Conservation (phyloP, 2,329 filamentous ascomycete genomes). For the Nemania abortiva region DNA sequence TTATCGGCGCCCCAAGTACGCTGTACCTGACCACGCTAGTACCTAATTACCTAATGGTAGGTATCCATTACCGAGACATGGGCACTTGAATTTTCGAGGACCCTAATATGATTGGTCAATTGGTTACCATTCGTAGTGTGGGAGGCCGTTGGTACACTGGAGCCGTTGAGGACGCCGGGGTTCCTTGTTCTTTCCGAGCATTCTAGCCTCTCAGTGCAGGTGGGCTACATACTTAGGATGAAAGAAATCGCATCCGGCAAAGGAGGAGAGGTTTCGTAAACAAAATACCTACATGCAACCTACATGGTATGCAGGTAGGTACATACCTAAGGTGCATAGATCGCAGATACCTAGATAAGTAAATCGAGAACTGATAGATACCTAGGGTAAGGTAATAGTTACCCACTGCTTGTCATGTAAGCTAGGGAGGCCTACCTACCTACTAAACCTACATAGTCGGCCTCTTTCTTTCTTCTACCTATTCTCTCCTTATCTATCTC, state of each 20-base stretch:
- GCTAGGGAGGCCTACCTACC: not conserved
- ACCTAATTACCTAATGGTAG: not conserved
- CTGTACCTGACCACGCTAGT: not conserved
- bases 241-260: constrained; percentile 10
- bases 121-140: not conserved
- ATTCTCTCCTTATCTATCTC: not conserved
- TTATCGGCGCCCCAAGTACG: not conserved
- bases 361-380: constrained; percentile 1
- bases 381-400: not conserved
- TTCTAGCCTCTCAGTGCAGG: constrained; percentile 14
- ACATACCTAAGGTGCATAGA: not conserved
- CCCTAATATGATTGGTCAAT: not conserved
- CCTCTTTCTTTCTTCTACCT: not conserved
- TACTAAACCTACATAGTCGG: not conserved
- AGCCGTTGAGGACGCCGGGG: not conserved
- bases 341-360: not conserved
- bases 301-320: not conserved
- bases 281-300: not conserved
- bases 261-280: not conserved
- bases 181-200: constrained; percentile 9
- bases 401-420: not conserved
- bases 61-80: not conserved
- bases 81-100: not conserved
- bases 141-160: not conserved
- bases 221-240: not conserved